phyloP scores from a whole-genome alignment of 176 grass and related monocot species.

The Echinochloa phyllopogon region DNA sequence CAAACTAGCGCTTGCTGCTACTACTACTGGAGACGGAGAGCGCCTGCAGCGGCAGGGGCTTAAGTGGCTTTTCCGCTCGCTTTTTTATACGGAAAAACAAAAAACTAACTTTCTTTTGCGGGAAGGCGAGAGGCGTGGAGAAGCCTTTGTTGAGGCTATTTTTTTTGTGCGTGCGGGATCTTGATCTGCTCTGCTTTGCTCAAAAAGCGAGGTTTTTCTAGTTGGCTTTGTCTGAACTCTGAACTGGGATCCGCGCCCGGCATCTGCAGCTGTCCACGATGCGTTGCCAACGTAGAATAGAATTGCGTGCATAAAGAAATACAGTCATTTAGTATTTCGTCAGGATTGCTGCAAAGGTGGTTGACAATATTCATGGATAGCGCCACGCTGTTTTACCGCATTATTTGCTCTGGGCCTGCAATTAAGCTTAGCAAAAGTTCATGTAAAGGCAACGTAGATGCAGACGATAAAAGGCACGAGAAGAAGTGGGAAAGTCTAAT shows the following conservation, averaged over 20 bases:
- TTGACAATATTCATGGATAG: not conserved
- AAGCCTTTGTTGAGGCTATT: not conserved
- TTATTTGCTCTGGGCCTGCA: too few species aligned
- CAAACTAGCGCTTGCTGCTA: slow-evolving; percentile 29
- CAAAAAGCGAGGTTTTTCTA: not conserved
- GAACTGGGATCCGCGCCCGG: slow-evolving; percentile 15
- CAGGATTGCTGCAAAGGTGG: not conserved
- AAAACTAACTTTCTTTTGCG: not conserved
- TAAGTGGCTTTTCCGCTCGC: slow-evolving; percentile 5
- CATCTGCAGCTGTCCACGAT: not conserved
- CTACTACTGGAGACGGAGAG: not conserved
- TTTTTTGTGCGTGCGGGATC: not conserved
- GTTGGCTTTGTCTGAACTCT: not conserved
- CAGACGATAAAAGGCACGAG: too few species aligned
- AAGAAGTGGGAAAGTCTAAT: too few species aligned
- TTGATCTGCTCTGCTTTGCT: slow-evolving; percentile 22
- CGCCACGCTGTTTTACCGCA: too few species aligned
- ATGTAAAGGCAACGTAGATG: too few species aligned
- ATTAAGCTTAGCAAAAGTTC: too few species aligned
- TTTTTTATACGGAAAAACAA: not conserved
- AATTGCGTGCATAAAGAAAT: not conserved
- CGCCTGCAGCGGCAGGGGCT: not conserved
- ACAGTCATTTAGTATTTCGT: not conserved
- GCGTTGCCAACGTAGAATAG: not conserved
- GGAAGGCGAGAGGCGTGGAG: slow-evolving; percentile 14